Base-by-base conservation (phyloP, 2,329 filamentous ascomycete species). In the Alternaria sp. region DNA sequence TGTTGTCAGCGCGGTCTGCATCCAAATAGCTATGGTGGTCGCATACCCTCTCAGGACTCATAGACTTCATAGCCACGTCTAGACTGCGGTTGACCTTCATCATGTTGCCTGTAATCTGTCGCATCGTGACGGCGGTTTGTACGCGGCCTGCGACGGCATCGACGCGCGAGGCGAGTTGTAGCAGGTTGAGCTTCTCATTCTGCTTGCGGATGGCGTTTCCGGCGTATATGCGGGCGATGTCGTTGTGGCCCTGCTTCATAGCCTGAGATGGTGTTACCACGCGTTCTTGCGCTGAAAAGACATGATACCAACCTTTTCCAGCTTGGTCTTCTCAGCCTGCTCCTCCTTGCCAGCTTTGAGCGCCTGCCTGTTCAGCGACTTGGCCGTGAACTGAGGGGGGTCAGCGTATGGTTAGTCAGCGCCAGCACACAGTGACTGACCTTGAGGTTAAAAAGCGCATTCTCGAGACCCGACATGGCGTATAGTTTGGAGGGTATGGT, bases 71-170 rank as follows among this genome's bases (percentile, higher is more conserved):
- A 25, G 87, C 87, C 36, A 83, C 79, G 73, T 89, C 87, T 84
- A 89, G 87, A 45, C 86, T 87, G 70, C 84, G 84, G 32, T 88
- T 87, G 56, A 89, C 87, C 75, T 88, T 88, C 70, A 84, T 85
- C 87, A 89, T 89, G 65, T 85, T 87, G 23, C 85, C 84, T 21
- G 86, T 87, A 21, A 89, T 86, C 74, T 86, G 83, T 54, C 86
- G 81, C 87, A 89, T 89, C 21, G 87, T 89, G 13, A 88, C 86
- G 6, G 87, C 87, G 1, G 87, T 89, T 76, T 89, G 86, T n/a
- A 89, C 86, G 46, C 86, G 81, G 63, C 84, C 85, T 59, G 83
- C 84, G 54, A 89, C 86, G 10, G 86, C 86, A 79, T 89, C 87
- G 68, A 89, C 87, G 30, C 87, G 80, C 40, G 84, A 86, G 25